A percentile compares a stretch with the other conserved stretches of the same genome.
Evolutionary conservation across 2,329 filamentous ascomycete species (phyloP).

Genomic region (Colletotrichum ledebouriae): DNA sequence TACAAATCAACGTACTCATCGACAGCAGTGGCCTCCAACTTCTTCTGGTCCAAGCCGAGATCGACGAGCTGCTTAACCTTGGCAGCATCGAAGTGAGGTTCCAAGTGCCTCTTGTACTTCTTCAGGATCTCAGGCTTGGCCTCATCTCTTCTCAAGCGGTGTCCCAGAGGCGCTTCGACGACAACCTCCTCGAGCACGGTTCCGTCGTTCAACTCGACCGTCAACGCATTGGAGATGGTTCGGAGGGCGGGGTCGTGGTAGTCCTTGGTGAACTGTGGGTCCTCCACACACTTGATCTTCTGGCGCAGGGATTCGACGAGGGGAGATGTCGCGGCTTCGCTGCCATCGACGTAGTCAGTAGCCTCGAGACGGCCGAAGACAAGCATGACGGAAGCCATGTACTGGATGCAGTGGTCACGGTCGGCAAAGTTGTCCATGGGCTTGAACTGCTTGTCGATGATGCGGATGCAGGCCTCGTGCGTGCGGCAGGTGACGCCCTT

Average conservation of each 20-base stretch:
- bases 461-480: constrained; percentile 97
- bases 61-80: constrained; percentile 87
- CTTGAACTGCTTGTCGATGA: constrained; percentile 99
- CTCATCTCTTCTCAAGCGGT: constrained; percentile 91
- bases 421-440: constrained; percentile 99
- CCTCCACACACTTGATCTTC: constrained; percentile 96
- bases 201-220: constrained; percentile 94
- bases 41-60: constrained; percentile 80
- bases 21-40: constrained; percentile 83
- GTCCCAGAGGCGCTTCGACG: constrained; percentile 94
- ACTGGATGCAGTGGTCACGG: constrained; percentile 99
- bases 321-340: constrained; percentile 89
- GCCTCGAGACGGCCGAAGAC: constrained; percentile 94
- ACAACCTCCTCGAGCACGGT: constrained; percentile 91
- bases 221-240: constrained; percentile 97
- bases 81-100: constrained; percentile 82
- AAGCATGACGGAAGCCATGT: constrained; percentile 98
- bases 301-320: constrained; percentile 92
- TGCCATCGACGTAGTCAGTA: constrained; percentile 91
- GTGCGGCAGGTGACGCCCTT: constrained; percentile 94
- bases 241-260: constrained; percentile 95
- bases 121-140: constrained; percentile 96
- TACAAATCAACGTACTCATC: constrained; percentile 96
- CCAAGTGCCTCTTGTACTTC: constrained; percentile 95
- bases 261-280: constrained; percentile 92